phyloP scores from a whole-genome alignment of 1,284 basidiomycete species.

The Rhodotorula sp. region DNA sequence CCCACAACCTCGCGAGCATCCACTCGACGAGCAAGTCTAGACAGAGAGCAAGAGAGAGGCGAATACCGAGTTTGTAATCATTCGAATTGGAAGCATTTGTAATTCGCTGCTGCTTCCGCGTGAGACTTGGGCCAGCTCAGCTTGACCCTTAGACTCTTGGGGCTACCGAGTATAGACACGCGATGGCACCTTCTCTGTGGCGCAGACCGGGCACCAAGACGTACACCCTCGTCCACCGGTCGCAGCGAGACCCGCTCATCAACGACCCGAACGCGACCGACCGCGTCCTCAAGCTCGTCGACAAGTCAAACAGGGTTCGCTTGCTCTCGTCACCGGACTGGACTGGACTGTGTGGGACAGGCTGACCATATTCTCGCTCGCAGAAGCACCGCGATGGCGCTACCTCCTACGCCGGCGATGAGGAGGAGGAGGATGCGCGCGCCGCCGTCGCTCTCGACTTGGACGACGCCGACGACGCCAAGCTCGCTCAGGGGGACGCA shows the following conservation, averaged over 20 bases:
- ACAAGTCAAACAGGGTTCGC: conserved; percentile 53
- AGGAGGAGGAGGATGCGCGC: background rate
- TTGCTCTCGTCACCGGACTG: no score
- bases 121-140: background rate
- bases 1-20: conserved; percentile 3
- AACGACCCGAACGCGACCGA: conserved; percentile 86
- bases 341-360: background rate
- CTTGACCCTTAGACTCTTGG: background rate
- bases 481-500: conserved; percentile 68
- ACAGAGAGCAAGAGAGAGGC: background rate
- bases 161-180: background rate
- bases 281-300: conserved; percentile 82
- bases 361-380: background rate
- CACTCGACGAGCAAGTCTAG: background rate
- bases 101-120: background rate
- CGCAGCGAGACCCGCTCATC: conserved; percentile 90
- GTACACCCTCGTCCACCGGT: conserved; percentile 88
- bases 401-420: conserved; percentile 7
- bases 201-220: conserved; percentile 35
- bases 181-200: conserved; percentile 33
- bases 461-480: conserved; percentile 48
- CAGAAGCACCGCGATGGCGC: conserved; percentile 9
- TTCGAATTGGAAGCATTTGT: background rate
- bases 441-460: background rate
- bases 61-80: background rate